A percentile compares a stretch with the other conserved stretches of the same genome.
Conservation (phyloP, 2,329 filamentous ascomycete species). For the Botrytis squamosa region DNA sequence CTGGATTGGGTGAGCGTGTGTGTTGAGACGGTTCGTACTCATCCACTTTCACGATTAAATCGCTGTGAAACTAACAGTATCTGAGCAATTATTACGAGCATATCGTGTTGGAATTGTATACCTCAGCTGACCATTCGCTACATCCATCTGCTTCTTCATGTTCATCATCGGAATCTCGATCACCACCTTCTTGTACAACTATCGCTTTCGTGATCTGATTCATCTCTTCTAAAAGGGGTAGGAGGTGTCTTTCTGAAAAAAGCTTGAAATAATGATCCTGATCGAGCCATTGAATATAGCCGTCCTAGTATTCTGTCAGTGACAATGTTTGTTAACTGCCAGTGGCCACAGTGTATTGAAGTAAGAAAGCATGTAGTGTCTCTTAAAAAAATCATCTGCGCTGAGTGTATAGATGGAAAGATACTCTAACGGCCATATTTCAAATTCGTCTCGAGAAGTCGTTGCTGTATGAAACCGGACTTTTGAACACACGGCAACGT, state of each 20-base stretch:
- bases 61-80: conserved; percentile 9
- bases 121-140: conserved; percentile 6
- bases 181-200: neutral
- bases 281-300: conserved; percentile 15
- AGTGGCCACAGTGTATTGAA: neutral
- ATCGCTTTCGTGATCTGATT: conserved; percentile 14
- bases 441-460: neutral
- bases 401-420: neutral
- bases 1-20: conserved; percentile 23
- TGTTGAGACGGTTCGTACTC: conserved; percentile 1
- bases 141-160: conserved; percentile 3
- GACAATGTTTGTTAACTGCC: neutral
- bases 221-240: conserved; percentile 10
- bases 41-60: conserved; percentile 13
- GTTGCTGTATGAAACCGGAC: neutral
- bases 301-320: conserved; percentile 14
- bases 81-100: neutral
- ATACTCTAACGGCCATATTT: neutral
- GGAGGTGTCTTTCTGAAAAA: neutral
- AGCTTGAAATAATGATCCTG: conserved; percentile 17
- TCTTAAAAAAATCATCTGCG: neutral
- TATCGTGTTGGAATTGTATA: neutral
- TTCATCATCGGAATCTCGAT: neutral
- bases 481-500: neutral
- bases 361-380: no score